These are phyloP conservation scores for Penicillium angulare DNA, from an alignment of 495 filamentous ascomycete species.

Conservation along the genomic window DNA sequence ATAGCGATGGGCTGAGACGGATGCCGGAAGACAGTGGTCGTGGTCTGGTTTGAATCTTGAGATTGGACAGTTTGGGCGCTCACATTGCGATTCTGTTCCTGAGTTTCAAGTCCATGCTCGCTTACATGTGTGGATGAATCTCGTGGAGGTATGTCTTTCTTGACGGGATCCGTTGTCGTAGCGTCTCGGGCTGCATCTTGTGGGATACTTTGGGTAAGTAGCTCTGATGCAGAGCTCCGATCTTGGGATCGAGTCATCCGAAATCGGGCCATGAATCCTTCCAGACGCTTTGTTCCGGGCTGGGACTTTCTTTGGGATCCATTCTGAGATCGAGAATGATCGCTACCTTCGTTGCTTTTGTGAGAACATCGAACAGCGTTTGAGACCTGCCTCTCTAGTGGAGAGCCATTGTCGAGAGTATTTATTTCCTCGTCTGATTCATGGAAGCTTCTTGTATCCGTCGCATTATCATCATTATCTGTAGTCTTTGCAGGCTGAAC, in stretches of 20 bases:
- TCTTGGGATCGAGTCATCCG: slow-evolving; percentile 9
- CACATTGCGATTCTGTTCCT: slow-evolving; percentile 20
- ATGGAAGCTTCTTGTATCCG: not conserved
- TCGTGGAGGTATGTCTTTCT: not conserved
- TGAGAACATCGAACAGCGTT: not conserved
- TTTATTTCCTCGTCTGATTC: not conserved
- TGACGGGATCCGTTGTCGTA: slow-evolving; percentile 1
- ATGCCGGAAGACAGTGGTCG: slow-evolving; percentile 29
- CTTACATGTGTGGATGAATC: not conserved
- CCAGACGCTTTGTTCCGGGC: slow-evolving; percentile 6
- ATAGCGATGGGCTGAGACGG: slow-evolving; percentile 22
- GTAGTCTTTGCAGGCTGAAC: not conserved
- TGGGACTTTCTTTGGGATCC: not conserved
- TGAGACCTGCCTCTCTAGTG: not conserved
- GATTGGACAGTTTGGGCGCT: slow-evolving; percentile 30
- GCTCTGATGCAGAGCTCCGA: slow-evolving; percentile 2
- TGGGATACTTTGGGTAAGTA: not conserved
- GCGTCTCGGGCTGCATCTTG: not conserved
- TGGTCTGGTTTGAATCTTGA: slow-evolving; percentile 29
- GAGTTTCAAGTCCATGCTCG: not conserved
- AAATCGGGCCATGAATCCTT: slow-evolving; percentile 11
- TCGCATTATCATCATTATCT: not conserved
- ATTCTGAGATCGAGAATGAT: not conserved
- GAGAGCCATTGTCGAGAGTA: too few species aligned
- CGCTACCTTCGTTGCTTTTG: not conserved